Evolutionary conservation across 2,329 filamentous ascomycete genomes (phyloP).

Genomic region (Botryotinia convoluta): DNA sequence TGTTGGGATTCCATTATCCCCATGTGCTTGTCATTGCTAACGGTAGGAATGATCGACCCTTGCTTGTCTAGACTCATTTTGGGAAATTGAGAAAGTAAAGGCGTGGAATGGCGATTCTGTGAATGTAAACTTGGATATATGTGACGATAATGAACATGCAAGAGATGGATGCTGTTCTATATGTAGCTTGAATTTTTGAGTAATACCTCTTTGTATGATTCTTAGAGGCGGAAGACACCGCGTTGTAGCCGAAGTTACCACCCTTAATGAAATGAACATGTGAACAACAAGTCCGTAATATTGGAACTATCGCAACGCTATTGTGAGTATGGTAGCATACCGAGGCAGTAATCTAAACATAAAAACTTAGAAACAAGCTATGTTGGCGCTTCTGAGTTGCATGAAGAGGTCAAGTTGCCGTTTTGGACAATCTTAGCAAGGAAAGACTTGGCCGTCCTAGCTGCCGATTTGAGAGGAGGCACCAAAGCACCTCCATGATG

Average conservation of each 20-base stretch:
- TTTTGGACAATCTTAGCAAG: not conserved
- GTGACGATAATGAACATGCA: not conserved
- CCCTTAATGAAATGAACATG: not conserved
- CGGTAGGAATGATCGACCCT: not conserved
- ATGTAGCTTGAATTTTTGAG: not conserved
- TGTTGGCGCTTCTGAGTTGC: not conserved
- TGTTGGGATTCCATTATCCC: not conserved
- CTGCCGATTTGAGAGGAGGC: not conserved
- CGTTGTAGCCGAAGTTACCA: not conserved
- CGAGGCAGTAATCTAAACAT: not conserved
- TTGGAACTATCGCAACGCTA: not conserved
- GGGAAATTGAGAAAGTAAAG: not conserved
- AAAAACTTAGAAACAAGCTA: not conserved
- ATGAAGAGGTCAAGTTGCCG: too few relatives aligned
- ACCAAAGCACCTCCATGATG: not conserved
- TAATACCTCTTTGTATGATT: not conserved
- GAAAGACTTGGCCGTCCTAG: not conserved
- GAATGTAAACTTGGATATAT: not conserved
- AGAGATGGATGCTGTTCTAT: not conserved
- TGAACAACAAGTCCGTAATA: not conserved
- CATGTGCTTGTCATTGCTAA: not conserved
- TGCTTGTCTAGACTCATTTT: slow-evolving; percentile 7
- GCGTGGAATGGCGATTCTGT: not conserved
- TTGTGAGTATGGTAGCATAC: not conserved
- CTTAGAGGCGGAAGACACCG: too few relatives aligned